phyloP scores from a whole-genome alignment of 768 basidiomycete species.

The Chlorophyllum brunneum region DNA sequence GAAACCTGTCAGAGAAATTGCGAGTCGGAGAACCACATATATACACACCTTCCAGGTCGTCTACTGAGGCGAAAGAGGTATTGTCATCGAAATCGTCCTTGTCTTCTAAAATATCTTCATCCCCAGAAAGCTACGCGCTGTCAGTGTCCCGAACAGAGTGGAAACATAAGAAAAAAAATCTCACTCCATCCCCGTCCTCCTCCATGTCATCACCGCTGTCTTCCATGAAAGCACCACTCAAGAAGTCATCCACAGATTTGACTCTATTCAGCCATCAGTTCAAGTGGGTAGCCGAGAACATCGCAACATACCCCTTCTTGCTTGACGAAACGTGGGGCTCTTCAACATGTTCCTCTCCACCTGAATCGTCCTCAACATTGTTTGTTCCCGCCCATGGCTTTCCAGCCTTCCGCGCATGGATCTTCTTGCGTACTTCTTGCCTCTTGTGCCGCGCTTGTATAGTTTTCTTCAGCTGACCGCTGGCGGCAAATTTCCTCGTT shows the following conservation, averaged over 20 bases:
- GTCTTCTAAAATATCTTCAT: slow-evolving; percentile 28
- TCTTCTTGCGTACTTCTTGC: slow-evolving; percentile 70
- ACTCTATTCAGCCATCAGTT: slow-evolving; percentile 21
- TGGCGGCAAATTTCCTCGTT: slow-evolving; percentile 83
- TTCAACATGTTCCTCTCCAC: slow-evolving; percentile 26
- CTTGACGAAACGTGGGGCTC: background rate
- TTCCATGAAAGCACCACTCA: slow-evolving; percentile 71
- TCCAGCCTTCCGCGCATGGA: slow-evolving; percentile 51
- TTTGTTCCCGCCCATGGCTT: slow-evolving; percentile 25
- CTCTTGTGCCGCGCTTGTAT: slow-evolving; percentile 83
- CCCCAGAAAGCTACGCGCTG: slow-evolving; percentile 19
- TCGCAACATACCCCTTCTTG: slow-evolving; percentile 2
- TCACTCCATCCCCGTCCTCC: slow-evolving; percentile 20
- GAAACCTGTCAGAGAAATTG: background rate
- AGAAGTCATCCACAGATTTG: slow-evolving; percentile 76
- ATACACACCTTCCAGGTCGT: slow-evolving; percentile 63
- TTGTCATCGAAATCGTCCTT: slow-evolving; percentile 48
- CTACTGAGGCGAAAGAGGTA: slow-evolving; percentile 71
- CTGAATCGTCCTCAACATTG: slow-evolving; percentile 30
- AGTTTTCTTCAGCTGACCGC: slow-evolving; percentile 83
- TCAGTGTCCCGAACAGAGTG: background rate
- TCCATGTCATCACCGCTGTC: slow-evolving; percentile 48
- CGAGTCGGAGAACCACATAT: background rate
- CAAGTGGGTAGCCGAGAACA: too few species aligned
- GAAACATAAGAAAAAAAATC: slow-evolving; percentile 5